phyloP scores from a whole-genome alignment of 805 yeast species.

The Candida chauliodis region DNA sequence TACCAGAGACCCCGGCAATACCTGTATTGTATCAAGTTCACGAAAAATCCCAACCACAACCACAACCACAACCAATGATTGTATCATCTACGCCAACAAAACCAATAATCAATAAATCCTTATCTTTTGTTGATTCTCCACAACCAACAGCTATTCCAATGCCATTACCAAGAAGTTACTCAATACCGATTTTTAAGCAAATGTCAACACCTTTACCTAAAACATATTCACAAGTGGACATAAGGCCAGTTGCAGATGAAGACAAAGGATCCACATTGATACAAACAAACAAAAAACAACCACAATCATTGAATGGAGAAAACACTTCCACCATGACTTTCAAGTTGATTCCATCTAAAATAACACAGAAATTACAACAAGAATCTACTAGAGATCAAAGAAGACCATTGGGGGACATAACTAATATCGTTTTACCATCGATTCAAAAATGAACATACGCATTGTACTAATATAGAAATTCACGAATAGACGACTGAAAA shows the following conservation, averaged over 20 bases:
- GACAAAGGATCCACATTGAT: conserved; percentile 4
- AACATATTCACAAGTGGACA: background rate
- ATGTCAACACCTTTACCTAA: conserved; percentile 2
- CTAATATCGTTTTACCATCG: conserved; percentile 5
- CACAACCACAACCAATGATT: too few species aligned
- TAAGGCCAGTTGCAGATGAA: conserved; percentile 8
- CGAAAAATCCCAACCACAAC: too few species aligned
- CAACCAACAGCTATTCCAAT: conserved; percentile 11
- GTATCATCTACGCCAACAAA: conserved; percentile 26
- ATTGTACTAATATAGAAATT: background rate
- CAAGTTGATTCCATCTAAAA: conserved; percentile 28
- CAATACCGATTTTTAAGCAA: conserved; percentile 11
- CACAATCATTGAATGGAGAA: conserved; percentile 25
- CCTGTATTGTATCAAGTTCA: conserved; percentile 4
- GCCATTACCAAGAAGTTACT: conserved; percentile 20
- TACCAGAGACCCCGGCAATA: conserved; percentile 35
- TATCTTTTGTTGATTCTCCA: conserved; percentile 21
- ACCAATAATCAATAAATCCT: conserved; percentile 17
- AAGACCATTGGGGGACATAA: conserved; percentile 25
- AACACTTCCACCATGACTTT: conserved; percentile 32
- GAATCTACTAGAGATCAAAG: conserved; percentile 16
- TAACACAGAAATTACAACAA: conserved; percentile 14
- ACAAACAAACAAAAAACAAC: conserved; percentile 35
- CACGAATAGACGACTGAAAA: conserved; percentile 5
- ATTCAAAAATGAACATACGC: conserved; percentile 5